phyloP scores from a whole-genome alignment of 371 early-diverging fungal species.

The Mycotypha africana region DNA sequence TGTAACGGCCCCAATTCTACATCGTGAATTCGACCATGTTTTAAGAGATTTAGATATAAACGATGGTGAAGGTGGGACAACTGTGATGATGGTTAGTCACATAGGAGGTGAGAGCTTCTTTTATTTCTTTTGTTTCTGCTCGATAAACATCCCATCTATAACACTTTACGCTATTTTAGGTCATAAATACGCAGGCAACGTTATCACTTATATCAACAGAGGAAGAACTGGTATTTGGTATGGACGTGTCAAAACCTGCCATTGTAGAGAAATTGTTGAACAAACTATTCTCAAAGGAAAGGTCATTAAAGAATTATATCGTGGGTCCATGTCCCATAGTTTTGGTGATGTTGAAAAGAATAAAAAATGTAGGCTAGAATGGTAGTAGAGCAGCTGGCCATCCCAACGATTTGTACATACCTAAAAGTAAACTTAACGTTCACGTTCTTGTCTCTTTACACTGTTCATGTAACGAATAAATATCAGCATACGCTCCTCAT shows the following conservation, averaged over 20 bases:
- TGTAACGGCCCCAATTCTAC: conserved; percentile 66
- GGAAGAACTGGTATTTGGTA: conserved; percentile 61
- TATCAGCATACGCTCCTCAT: no score
- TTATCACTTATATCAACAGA: conserved; percentile 56
- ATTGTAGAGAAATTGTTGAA: conserved; percentile 53
- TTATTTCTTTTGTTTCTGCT: neutral
- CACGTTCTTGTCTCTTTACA: no score
- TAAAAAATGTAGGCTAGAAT: conserved; percentile 19
- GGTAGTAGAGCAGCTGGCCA: no score
- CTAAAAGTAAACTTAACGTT: no score
- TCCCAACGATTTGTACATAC: no score
- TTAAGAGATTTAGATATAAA: conserved; percentile 55
- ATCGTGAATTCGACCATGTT: conserved; percentile 59
- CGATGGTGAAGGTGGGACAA: conserved; percentile 38
- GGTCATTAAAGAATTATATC: conserved; percentile 58
- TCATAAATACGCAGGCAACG: conserved; percentile 80
- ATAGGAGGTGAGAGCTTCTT: conserved; percentile 55
- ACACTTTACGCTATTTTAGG: conserved; percentile 35
- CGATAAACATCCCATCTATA: no score
- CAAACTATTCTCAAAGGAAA: conserved; percentile 47
- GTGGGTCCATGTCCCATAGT: conserved; percentile 54
- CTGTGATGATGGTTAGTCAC: conserved; percentile 62
- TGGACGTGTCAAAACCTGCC: conserved; percentile 59
- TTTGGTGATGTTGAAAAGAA: conserved; percentile 20
- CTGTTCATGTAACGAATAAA: no score